phyloP scores from a whole-genome alignment of 2,329 filamentous ascomycete genomes.

The Fusarium mangiferae region DNA sequence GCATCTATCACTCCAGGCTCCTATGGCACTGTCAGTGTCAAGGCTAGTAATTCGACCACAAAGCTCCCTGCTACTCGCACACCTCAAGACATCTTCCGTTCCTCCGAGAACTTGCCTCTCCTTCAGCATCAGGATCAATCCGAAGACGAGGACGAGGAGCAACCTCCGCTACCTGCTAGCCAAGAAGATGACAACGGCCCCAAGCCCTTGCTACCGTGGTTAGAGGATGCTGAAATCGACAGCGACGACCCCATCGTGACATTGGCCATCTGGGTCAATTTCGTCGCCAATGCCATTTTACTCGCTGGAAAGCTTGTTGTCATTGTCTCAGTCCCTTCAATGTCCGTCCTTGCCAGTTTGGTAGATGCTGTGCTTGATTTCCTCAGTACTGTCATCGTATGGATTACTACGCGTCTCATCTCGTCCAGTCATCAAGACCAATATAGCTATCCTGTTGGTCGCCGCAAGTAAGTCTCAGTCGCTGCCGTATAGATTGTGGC shows the following conservation, averaged over 20 bases:
- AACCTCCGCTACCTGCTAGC: constrained; percentile 25
- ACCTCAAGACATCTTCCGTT: constrained; percentile 85
- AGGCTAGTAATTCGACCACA: constrained; percentile 46
- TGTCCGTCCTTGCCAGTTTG: constrained; percentile 82
- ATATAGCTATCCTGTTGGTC: constrained; percentile 81
- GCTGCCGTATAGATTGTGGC: not conserved
- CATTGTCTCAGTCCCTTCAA: constrained; percentile 79
- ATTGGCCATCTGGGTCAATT: constrained; percentile 88
- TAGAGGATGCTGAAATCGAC: constrained; percentile 77
- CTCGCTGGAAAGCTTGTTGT: constrained; percentile 82
- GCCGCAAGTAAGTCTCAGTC: constrained; percentile 59
- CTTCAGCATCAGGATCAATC: constrained; percentile 61
- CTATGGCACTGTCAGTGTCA: constrained; percentile 45
- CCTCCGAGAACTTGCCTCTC: constrained; percentile 75
- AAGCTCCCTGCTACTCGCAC: constrained; percentile 75
- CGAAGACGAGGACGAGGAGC: constrained; percentile 52
- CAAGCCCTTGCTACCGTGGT: constrained; percentile 72
- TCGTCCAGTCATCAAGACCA: constrained; percentile 72
- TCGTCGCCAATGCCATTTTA: constrained; percentile 79
- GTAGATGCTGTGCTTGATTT: constrained; percentile 86
- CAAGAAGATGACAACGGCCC: constrained; percentile 49
- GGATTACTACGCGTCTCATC: constrained; percentile 80
- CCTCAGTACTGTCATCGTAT: constrained; percentile 82
- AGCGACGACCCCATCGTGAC: constrained; percentile 80
- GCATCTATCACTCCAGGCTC: constrained; percentile 38